Percentiles rank a stretch among this genome's conserved stretches.
Conservation (phyloP, 176 grass and related monocot genomes). For the Carex parvula region DNA sequence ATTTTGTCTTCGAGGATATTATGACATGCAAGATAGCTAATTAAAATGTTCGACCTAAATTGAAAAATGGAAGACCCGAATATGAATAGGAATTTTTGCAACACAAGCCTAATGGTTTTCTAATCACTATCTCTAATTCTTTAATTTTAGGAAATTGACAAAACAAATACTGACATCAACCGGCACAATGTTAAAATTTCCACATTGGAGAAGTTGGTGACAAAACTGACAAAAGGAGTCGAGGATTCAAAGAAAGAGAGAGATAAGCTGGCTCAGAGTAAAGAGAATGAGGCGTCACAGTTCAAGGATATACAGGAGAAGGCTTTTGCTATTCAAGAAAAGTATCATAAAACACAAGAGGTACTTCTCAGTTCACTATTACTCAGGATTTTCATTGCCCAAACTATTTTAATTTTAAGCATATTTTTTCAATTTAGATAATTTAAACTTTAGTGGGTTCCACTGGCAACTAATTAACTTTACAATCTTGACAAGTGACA, state of each 20-base stretch:
- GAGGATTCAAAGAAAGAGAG: constrained; percentile 71
- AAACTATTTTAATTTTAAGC: constrained; percentile 22
- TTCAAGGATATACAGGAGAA: constrained; percentile 79
- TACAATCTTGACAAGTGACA: neutral
- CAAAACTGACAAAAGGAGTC: constrained; percentile 58
- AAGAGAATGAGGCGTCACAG: constrained; percentile 46
- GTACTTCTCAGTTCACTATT: constrained; percentile 35
- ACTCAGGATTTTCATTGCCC: neutral
- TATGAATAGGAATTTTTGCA: neutral
- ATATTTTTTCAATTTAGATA: constrained; percentile 8
- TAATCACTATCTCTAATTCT: neutral
- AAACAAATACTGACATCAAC: constrained; percentile 84
- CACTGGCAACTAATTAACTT: too few relatives aligned
- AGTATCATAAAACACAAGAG: constrained; percentile 82
- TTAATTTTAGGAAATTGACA: constrained; percentile 75
- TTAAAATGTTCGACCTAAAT: neutral
- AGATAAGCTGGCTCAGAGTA: constrained; percentile 49
- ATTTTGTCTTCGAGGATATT: neutral
- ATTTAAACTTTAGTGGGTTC: neutral
- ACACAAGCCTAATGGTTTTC: neutral
- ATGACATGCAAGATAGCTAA: neutral
- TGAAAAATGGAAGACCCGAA: neutral
- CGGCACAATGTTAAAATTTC: constrained; percentile 76
- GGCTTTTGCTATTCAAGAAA: constrained; percentile 78
- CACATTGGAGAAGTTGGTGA: constrained; percentile 66